Evolutionary conservation across 768 basidiomycete genomes (phyloP).

Genomic region (Melanogaster broomeanus): DNA sequence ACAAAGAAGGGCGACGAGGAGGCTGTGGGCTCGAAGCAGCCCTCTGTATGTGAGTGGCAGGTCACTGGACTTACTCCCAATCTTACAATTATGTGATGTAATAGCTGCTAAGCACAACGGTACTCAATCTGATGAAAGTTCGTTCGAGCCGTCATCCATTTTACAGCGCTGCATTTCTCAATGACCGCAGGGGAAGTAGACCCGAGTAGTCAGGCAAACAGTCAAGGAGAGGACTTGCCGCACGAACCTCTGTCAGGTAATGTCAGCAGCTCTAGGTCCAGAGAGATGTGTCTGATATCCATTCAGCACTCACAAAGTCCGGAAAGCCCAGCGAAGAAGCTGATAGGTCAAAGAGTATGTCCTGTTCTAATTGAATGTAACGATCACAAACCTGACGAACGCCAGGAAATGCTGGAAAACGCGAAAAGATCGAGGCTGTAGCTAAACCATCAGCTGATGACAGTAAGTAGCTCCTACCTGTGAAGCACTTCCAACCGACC

Average conservation of each 20-base stretch:
- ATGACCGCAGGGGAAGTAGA: slow-evolving; percentile 7
- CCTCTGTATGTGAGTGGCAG: slow-evolving; percentile 13
- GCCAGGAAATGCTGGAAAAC: slow-evolving; percentile 7
- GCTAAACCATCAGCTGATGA: slow-evolving; percentile 8
- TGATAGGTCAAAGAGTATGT: slow-evolving; percentile 11
- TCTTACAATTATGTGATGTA: neutral
- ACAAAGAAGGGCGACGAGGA: slow-evolving; percentile 5
- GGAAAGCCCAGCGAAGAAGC: neutral
- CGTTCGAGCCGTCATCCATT: neutral
- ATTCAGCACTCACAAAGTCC: neutral
- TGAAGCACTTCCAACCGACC: slow-evolving; percentile 14
- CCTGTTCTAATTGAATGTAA: neutral
- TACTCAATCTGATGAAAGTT: neutral
- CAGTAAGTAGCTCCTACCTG: slow-evolving; percentile 12
- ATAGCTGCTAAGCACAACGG: slow-evolving; percentile 7
- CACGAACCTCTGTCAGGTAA: slow-evolving; percentile 10
- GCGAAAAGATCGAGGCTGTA: neutral
- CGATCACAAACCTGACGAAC: slow-evolving; percentile 1
- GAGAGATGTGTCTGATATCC: slow-evolving; percentile 1
- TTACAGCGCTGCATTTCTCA: neutral
- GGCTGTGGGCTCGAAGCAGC: neutral
- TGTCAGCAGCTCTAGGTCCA: neutral
- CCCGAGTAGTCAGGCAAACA: neutral
- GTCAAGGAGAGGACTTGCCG: neutral
- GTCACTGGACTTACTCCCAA: neutral